phyloP scores from a whole-genome alignment of 1,284 basidiomycete genomes.

The Pseudozyma flocculosa region DNA sequence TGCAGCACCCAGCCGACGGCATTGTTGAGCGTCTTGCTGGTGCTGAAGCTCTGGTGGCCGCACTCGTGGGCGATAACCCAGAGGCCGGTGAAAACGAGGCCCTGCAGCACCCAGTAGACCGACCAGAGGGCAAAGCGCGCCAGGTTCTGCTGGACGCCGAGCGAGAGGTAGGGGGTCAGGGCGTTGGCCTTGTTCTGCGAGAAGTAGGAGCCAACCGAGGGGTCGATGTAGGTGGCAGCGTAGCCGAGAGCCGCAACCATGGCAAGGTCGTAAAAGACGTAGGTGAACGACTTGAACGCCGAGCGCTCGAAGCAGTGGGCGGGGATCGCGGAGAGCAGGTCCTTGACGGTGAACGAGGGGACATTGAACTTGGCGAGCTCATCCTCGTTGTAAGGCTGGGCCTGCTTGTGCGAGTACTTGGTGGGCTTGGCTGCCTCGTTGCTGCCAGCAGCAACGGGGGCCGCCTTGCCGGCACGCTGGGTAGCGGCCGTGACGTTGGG shows the following conservation, averaged over 20 bases:
- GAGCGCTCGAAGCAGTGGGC: constrained; percentile 91
- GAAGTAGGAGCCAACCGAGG: constrained; percentile 40
- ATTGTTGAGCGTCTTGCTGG: constrained; percentile 91
- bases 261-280: constrained; percentile 76
- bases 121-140: constrained; percentile 75
- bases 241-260: constrained; percentile 74
- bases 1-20: constrained; percentile 90
- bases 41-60: constrained; percentile 96
- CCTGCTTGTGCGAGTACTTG: constrained; percentile 52
- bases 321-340: constrained; percentile 82
- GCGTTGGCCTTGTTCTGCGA: constrained; percentile 30
- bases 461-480: constrained; percentile 38
- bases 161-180: constrained; percentile 62
- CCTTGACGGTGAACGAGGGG: constrained; percentile 80
- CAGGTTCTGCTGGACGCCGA: constrained; percentile 68
- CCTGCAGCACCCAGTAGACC: constrained; percentile 77
- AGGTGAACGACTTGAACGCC: constrained; percentile 76
- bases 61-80: constrained; percentile 76
- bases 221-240: constrained; percentile 70
- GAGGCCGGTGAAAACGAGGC: constrained; percentile 85
- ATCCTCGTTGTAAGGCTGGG: constrained; percentile 43
- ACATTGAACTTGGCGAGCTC: constrained; percentile 64
- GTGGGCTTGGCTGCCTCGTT: constrained; percentile 25
- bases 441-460: constrained; percentile 1
- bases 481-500: constrained; percentile 36